A percentile compares a stretch with the other conserved stretches of the same genome.
Conservation (phyloP, 768 basidiomycete species). For the Boletellus ananas region DNA sequence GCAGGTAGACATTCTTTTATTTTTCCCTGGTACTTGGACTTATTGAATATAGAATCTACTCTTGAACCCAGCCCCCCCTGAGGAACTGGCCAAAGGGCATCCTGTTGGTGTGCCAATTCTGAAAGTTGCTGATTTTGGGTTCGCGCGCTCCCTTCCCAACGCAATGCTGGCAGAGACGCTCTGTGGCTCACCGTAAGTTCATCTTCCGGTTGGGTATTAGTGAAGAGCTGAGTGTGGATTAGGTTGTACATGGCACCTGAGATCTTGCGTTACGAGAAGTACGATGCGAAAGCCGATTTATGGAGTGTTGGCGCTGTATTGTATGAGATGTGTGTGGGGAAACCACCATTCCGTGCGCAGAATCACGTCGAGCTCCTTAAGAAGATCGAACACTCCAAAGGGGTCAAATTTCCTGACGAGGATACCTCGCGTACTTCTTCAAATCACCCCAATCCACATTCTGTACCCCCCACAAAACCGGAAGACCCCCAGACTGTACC, state of each 20-base stretch:
- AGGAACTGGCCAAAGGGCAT: slow-evolving; percentile 83
- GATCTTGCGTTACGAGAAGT: slow-evolving; percentile 94
- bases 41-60: slow-evolving; percentile 70
- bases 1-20: slow-evolving; percentile 45
- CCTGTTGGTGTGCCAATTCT: slow-evolving; percentile 90
- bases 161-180: slow-evolving; percentile 96
- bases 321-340: slow-evolving; percentile 92
- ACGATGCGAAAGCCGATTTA: slow-evolving; percentile 95
- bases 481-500: slow-evolving; percentile 62
- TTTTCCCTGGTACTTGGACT: slow-evolving; percentile 1
- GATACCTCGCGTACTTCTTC: slow-evolving; percentile 48
- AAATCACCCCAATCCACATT: slow-evolving; percentile 25
- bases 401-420: slow-evolving; percentile 93
- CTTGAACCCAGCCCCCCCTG: slow-evolving; percentile 73
- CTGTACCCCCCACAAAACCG: slow-evolving; percentile 25
- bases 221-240: background rate
- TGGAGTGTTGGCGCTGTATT: slow-evolving; percentile 98
- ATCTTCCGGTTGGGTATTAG: background rate
- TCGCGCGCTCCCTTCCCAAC: slow-evolving; percentile 87
- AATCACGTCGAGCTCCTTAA: slow-evolving; percentile 95
- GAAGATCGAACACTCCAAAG: slow-evolving; percentile 89
- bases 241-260: slow-evolving; percentile 99
- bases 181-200: slow-evolving; percentile 90
- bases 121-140: slow-evolving; percentile 98
- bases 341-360: slow-evolving; percentile 90